Evolutionary conservation across 148 eudicot species (phyloP), one percentile per base, ranked within the genome.

Genomic region (Hydrangea macrophylla): DNA sequence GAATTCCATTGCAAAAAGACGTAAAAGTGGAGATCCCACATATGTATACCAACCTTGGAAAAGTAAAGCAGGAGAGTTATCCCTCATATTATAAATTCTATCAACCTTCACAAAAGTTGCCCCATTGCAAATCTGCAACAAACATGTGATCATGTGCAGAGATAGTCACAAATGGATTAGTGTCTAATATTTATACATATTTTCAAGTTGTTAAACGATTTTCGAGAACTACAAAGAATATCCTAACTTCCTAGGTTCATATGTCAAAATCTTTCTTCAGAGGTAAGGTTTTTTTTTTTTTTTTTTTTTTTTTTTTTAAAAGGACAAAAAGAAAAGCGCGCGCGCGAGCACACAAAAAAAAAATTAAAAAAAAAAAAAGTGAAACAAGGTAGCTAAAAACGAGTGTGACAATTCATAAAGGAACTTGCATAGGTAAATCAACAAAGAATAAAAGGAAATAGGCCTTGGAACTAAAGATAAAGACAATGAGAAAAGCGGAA

Each of bases 101-200:
- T 93, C 98, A 65, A 93, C 90, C 77, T 79, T 93, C 70, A 90
- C 91, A 70, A 84, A 93, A 32, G 96, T 93, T 65, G 98, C 98
- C 33, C 98, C 98, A 60, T 86, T 80, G 72, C 78, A 75, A 73
- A 93, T 79, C 98, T 93, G 79, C 64, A n/a, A 65, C 62, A 79
- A 70, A 68, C 44, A 73, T 15, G 48, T 25, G 73, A 64, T 66
- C 30, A 64, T 22, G 64, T 28, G 69, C n/a, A 60, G 11, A 70
- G 45, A n/a, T n/a, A 64, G 53, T 50, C 30, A 60, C 50, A 63
- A 55, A 33, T 35, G 24, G 13, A 48, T 66, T 56, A 67, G 45
- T 12, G 25, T 26, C 9, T 12, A 15, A 15, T 51, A 7, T 6
- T 32, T 65, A 54, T 53, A 24, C 9, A 31, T 7, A 23, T 42